Conservation (phyloP, 2,329 filamentous ascomycete genomes). For the Penicillium sp. region DNA sequence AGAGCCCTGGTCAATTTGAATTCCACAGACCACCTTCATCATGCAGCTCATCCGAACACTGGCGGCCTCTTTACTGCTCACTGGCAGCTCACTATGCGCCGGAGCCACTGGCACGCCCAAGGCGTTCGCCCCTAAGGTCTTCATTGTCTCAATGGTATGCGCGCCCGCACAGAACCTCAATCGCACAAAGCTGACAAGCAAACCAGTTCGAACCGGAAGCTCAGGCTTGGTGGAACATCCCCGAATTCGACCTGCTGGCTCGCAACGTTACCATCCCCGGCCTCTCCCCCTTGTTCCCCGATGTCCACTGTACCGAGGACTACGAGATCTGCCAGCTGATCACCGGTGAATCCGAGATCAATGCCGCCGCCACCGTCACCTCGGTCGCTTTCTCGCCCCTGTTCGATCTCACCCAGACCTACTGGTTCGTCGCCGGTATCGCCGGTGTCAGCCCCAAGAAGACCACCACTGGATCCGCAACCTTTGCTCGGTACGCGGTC, state of each 20-base stretch:
- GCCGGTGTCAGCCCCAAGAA: slow-evolving; percentile 71
- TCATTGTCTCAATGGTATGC: slow-evolving; percentile 46
- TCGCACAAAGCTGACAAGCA: background rate
- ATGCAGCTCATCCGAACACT: slow-evolving; percentile 15
- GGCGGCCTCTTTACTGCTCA: slow-evolving; percentile 17
- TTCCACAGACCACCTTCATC: background rate
- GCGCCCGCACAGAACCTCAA: background rate
- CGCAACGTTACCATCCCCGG: slow-evolving; percentile 62
- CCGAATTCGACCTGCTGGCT: slow-evolving; percentile 58
- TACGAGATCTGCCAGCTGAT: slow-evolving; percentile 68
- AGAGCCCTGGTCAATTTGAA: background rate
- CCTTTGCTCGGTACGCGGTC: slow-evolving; percentile 68
- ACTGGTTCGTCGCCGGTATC: slow-evolving; percentile 72
- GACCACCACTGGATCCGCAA: slow-evolving; percentile 66
- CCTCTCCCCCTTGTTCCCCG: slow-evolving; percentile 65
- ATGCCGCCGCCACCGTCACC: slow-evolving; percentile 67
- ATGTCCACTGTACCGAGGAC: slow-evolving; percentile 63
- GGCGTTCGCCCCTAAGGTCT: slow-evolving; percentile 42
- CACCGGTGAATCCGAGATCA: slow-evolving; percentile 71
- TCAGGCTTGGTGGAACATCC: slow-evolving; percentile 61
- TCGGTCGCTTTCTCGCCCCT: slow-evolving; percentile 62
- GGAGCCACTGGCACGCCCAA: slow-evolving; percentile 1
- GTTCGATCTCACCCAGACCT: slow-evolving; percentile 68
- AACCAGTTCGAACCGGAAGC: slow-evolving; percentile 63
- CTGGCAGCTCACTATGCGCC: slow-evolving; percentile 13